Base-by-base conservation (phyloP, 2,329 filamentous ascomycete species). In the Trichoderma polysporum region DNA sequence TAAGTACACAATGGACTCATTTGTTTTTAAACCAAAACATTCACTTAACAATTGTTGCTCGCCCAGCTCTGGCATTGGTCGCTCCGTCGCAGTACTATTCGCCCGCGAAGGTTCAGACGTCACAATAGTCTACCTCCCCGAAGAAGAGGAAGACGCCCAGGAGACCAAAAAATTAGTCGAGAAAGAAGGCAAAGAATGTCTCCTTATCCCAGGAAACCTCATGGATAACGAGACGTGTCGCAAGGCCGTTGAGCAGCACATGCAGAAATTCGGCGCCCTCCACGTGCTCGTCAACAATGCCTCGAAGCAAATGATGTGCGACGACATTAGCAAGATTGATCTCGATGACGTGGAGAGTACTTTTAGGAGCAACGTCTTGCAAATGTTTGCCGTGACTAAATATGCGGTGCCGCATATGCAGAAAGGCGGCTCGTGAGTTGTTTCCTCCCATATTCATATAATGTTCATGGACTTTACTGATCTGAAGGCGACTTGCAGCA, bases 351-450 rank as follows among this genome's bases (percentile, higher is more conserved):
- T 80, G 87, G 29, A 81, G 89, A 66, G 86, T 68, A 94, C 91
- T 0, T 94, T 96, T 79, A 84, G 92, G 78, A 91, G 88, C 56
- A 96, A 95, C 80, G 93, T 95, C 73, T 90, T 94, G 77, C 86
- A 90, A 3, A 90, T 88, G 81, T 95, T 93, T 83, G 94, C 89
- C 80, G 82, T 94, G 39, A 85, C 91, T 68, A 95, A 95, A 77
- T 92, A 94, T 74, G 79, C 85, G 13, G 82, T 95, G 12, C 88
- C 88, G 0, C 90, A 94, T 78, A 91, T 95, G 88, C 86, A 87
- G 22, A 66, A 62, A 8, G 64, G 64, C 13, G 64, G 47, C 31
- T 66, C 64, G 56, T 66, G 27, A 61, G 47, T 61, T 12, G n/a
- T 25, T 5, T 3, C 31, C 12, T 2, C 27, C 25, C 13, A 22